Conservation (phyloP, 2,329 filamentous ascomycete species). For the Xylaria arbuscula region DNA sequence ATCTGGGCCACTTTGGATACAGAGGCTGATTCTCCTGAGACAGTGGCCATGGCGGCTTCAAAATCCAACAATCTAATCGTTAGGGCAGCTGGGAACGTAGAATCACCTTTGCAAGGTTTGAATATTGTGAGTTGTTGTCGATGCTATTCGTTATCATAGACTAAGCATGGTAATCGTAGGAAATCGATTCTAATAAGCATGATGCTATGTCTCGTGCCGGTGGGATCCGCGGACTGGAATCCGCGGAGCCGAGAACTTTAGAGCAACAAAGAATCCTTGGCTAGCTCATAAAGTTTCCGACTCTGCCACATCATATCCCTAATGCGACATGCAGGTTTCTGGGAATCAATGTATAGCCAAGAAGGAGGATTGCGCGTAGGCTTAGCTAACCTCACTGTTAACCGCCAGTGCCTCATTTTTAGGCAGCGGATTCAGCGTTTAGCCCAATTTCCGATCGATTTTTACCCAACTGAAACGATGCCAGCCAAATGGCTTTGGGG, state of each 20-base stretch:
- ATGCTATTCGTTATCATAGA: not conserved
- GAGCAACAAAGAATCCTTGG: not conserved
- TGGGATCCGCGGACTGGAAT: slow-evolving; percentile 23
- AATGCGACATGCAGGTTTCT: too few species aligned
- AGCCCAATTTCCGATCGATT: too few species aligned
- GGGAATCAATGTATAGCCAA: too few species aligned
- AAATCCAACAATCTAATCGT: not conserved
- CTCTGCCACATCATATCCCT: not conserved
- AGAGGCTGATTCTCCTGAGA: not conserved
- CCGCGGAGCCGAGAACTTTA: not conserved
- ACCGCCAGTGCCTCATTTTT: too few species aligned
- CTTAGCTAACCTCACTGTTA: too few species aligned
- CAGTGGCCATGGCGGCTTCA: slow-evolving; percentile 1
- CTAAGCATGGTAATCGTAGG: not conserved
- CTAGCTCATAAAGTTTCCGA: slow-evolving; percentile 2
- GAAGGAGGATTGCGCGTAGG: too few species aligned
- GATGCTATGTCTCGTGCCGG: not conserved
- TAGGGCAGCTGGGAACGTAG: not conserved
- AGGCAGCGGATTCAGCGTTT: too few species aligned
- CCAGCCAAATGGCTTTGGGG: too few species aligned
- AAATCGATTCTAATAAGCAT: not conserved
- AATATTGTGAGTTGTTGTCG: too few species aligned
- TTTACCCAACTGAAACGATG: too few species aligned
- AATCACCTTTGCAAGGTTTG: too few species aligned
- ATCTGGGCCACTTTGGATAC: not conserved